Evolutionary conservation across 441 rosid genomes (phyloP), one percentile per base, ranked within the genome.

Genomic region (Pelargonium myrrhifolium): DNA sequence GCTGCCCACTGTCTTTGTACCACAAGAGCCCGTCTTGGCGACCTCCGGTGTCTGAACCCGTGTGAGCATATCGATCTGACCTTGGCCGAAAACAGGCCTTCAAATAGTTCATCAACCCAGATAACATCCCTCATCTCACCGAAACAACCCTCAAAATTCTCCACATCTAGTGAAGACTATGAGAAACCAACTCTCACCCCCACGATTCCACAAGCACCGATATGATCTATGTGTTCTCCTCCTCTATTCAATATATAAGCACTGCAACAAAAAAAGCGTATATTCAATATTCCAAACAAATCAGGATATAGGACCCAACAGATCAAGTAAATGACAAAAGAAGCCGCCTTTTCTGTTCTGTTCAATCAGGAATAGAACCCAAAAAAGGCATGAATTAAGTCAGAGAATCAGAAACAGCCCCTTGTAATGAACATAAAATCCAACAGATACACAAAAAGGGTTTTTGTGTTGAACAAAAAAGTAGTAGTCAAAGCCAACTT

Each of bases 111-210:
- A 93, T 87, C 65, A 89, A 87, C 75, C 79, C 95, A 68, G 93
- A 84, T 79, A 93, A 82, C 98, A 93, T 93, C 88, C 98, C 96
- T 93, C 97, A 93, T 93, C 89, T 90, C 95, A 83, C 72, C 87
- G 76, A 80, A 74, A 78, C 76, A 82, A 68, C 82, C 86, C 84
- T 76, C 86, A 73, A 17, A 73, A 71, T 63, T 69, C 74, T 79
- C 81, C 83, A 61, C 87, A 80, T 82, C 76, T 78, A 76, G 56
- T 26, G 51, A 14, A 11, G 63, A 69, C 64, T 65, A 17, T 53
- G 9, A 17, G 58, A 65, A 72, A 49, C 69, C 28, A 75, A 58
- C 53, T 35, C 24, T 45, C 53, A 55, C 70, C 72, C 49, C 9
- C 59, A 15, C 17, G 6, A 2, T 4, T 49, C 18, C 56, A 12